Evolutionary conservation across 768 basidiomycete genomes (phyloP), one percentile per base, ranked within the genome.

Genomic region (Chalciporus chontae): DNA sequence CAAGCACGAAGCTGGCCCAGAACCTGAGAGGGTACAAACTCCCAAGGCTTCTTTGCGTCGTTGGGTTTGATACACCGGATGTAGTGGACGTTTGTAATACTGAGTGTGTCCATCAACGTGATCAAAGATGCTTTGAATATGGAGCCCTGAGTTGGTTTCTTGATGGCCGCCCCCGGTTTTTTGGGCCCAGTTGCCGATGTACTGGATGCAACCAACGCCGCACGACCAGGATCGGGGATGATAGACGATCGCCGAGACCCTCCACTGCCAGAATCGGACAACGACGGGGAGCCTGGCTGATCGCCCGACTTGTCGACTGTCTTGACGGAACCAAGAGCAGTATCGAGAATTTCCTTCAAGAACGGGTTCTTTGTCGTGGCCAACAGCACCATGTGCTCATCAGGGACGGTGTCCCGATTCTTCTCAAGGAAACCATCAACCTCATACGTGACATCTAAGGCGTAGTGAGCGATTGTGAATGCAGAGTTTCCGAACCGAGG

Each of bases 41-140:
- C 92, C 96, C 96, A 99, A 32, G 96, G 93, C 46, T 78, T 83
- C 74, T 99, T 99, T 55, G 80, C 78, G 63, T 99, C 96, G 66
- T 99, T 99, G 3, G 96, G 96, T 69, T 99, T 99, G 75, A 99
- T 98, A 69, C 96, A 99, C 41, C 96, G 84, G 63, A 99, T 99
- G 65, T 99, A 99, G 65, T 99, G 96, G 0, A 97, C 96, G 61
- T 99, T 97, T 11, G 96, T 99, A 51, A 90, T 87, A 61, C 90
- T 87, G 56, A 99, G 85, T 0, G 96, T 99, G 32, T 96, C 94
- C 95, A 99, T 99, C 39, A 99, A 75, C 42, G 83, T 87, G 65
- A 90, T 87, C 45, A 99, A 73, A 0, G 94, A 97, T 2, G 87
- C 83, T 67, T 99, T 99, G 80, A 99, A 99, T 66, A 99, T 99